phyloP scores from a whole-genome alignment of 2,329 filamentous ascomycete species.

The Dactylellina haptotyla region DNA sequence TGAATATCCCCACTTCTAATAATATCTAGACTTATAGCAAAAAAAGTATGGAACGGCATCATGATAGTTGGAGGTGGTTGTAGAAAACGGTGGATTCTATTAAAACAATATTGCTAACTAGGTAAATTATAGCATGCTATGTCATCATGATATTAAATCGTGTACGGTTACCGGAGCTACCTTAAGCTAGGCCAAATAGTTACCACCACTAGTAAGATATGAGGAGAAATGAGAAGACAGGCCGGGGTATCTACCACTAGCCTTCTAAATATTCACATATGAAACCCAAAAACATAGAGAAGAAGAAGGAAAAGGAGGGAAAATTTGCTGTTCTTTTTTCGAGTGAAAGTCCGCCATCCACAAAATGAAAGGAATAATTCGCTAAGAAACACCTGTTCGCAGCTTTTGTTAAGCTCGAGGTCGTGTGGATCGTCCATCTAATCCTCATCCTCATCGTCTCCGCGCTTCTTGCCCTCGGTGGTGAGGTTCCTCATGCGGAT shows the following conservation, averaged over 20 bases:
- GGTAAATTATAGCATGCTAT: neutral
- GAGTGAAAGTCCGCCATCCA: neutral
- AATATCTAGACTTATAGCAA: no score
- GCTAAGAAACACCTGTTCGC: no score
- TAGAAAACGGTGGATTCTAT: neutral
- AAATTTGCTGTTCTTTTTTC: neutral
- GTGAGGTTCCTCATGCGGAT: slow-evolving; percentile 55
- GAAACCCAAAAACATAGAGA: neutral
- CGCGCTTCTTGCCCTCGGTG: slow-evolving; percentile 47
- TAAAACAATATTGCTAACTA: neutral
- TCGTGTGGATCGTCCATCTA: slow-evolving; percentile 10
- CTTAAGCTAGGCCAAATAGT: neutral
- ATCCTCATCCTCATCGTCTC: slow-evolving; percentile 38
- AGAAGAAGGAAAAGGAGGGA: neutral
- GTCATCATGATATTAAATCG: slow-evolving; percentile 5
- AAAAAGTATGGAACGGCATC: no score
- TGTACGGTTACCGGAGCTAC: neutral
- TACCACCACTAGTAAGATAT: neutral
- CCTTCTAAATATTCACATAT: slow-evolving; percentile 28
- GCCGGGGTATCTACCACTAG: slow-evolving; percentile 1
- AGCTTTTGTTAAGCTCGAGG: no score
- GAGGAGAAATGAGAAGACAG: neutral
- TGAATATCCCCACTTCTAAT: no score
- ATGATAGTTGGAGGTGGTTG: no score
- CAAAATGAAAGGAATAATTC: slow-evolving; percentile 8